Conservation (phyloP, 805 yeast genomes). For the Candida boidinii region DNA sequence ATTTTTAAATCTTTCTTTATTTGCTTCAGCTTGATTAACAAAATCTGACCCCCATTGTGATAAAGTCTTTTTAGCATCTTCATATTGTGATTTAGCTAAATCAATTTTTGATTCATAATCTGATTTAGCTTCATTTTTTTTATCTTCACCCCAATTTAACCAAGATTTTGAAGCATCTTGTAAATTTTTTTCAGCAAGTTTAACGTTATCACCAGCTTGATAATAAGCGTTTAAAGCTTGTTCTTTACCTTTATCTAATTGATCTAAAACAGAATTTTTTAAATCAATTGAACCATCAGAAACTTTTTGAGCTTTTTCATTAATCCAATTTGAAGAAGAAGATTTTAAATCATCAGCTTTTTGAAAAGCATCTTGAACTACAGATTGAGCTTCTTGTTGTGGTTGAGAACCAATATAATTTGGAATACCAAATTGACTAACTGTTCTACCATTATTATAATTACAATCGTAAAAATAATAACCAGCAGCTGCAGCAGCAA, state of each 20-base stretch:
- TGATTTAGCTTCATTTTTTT: slow-evolving; percentile 26
- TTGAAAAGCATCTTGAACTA: slow-evolving; percentile 6
- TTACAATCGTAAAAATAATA: slow-evolving; percentile 20
- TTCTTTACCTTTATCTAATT: slow-evolving; percentile 2
- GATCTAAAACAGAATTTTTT: slow-evolving; percentile 8
- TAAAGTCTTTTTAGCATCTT: slow-evolving; percentile 25
- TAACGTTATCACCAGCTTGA: slow-evolving; percentile 16
- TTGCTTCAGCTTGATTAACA: slow-evolving; percentile 20
- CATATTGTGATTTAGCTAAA: slow-evolving; percentile 25
- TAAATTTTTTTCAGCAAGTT: slow-evolving; percentile 22
- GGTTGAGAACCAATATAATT: slow-evolving; percentile 23
- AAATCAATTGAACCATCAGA: slow-evolving; percentile 7
- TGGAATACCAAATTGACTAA: slow-evolving; percentile 17
- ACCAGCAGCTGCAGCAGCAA: slow-evolving; percentile 20
- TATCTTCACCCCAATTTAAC: slow-evolving; percentile 29
- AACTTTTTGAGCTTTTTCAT: slow-evolving; percentile 11
- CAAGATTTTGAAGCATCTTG: slow-evolving; percentile 24
- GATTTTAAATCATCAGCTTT: slow-evolving; percentile 13
- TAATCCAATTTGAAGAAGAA: slow-evolving; percentile 14
- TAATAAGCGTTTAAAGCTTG: slow-evolving; percentile 16
- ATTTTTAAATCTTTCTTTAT: slow-evolving; percentile 10
- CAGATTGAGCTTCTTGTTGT: slow-evolving; percentile 8
- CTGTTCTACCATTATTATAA: slow-evolving; percentile 15
- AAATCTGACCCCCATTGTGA: slow-evolving; percentile 17
- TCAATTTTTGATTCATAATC: slow-evolving; percentile 26